phyloP scores from a whole-genome alignment of 495 filamentous ascomycete species.

The Penicillium canariense region DNA sequence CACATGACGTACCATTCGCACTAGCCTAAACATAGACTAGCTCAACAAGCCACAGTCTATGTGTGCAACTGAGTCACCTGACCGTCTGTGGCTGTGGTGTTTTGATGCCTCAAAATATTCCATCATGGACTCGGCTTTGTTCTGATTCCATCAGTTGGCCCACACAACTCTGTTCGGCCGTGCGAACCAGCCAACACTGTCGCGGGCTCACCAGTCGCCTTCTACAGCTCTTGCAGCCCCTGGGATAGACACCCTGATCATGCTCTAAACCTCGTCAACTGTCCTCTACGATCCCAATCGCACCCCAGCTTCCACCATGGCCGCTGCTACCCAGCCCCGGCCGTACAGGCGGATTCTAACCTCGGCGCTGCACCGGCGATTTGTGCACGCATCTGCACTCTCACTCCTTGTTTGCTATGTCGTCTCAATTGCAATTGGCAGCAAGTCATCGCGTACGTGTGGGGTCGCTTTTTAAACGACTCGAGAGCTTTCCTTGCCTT shows the following conservation, averaged over 20 bases:
- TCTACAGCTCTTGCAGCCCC: slow-evolving; percentile 11
- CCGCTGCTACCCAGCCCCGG: slow-evolving; percentile 43
- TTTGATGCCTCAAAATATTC: slow-evolving; percentile 42
- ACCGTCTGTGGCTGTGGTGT: slow-evolving; percentile 38
- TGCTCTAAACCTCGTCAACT: slow-evolving; percentile 34
- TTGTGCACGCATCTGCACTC: slow-evolving; percentile 68
- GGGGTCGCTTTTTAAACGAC: neutral
- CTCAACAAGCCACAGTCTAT: neutral
- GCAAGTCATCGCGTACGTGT: slow-evolving; percentile 64
- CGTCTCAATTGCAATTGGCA: slow-evolving; percentile 67
- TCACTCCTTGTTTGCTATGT: slow-evolving; percentile 69
- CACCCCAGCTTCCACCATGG: slow-evolving; percentile 42
- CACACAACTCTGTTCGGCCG: slow-evolving; percentile 7
- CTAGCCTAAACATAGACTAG: slow-evolving; percentile 22
- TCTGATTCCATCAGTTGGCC: slow-evolving; percentile 13
- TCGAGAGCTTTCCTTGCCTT: neutral
- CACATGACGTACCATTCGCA: slow-evolving; percentile 35
- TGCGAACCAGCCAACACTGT: slow-evolving; percentile 5
- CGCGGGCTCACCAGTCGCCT: neutral
- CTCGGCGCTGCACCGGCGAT: slow-evolving; percentile 81
- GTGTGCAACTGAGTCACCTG: slow-evolving; percentile 27
- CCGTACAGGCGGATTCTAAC: slow-evolving; percentile 89
- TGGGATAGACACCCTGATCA: slow-evolving; percentile 28
- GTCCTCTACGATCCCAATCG: slow-evolving; percentile 30
- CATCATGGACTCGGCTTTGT: slow-evolving; percentile 12